Evolutionary conservation across 2,329 filamentous ascomycete genomes (phyloP).

Genomic region (Cordyceps cicadae): DNA sequence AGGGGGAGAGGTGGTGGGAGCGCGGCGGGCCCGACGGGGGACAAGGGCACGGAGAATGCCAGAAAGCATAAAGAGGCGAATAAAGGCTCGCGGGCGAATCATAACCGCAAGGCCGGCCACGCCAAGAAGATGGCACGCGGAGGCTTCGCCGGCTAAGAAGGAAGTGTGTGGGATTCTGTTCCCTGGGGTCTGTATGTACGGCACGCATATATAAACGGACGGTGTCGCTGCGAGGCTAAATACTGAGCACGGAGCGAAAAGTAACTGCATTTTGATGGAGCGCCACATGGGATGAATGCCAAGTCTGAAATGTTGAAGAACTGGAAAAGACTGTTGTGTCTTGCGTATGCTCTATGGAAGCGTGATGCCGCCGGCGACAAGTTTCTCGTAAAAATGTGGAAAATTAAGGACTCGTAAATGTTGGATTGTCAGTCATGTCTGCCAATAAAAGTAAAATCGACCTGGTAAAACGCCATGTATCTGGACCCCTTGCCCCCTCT

Average conservation of each 20-base stretch:
- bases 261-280: neutral
- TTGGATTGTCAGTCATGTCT: neutral
- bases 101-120: conserved; percentile 68
- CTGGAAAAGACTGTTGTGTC: neutral
- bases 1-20: conserved; percentile 46
- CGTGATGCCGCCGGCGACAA: neutral
- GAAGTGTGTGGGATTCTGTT: neutral
- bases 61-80: conserved; percentile 72
- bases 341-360: neutral
- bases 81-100: conserved; percentile 76
- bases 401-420: neutral
- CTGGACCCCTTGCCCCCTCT: neutral
- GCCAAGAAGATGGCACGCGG: conserved; percentile 57
- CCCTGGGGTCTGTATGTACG: neutral
- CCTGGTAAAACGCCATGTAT: neutral
- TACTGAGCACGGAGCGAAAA: neutral
- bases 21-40: conserved; percentile 56
- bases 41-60: conserved; percentile 63
- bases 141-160: conserved; percentile 23
- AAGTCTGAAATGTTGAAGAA: neutral
- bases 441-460: neutral
- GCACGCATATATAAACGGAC: neutral
- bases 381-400: neutral
- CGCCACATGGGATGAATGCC: neutral
- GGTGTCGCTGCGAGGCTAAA: neutral